These are phyloP conservation scores for Ustilago trichophora DNA, from an alignment of 1,284 basidiomycete genomes.

Conservation along the genomic window DNA sequence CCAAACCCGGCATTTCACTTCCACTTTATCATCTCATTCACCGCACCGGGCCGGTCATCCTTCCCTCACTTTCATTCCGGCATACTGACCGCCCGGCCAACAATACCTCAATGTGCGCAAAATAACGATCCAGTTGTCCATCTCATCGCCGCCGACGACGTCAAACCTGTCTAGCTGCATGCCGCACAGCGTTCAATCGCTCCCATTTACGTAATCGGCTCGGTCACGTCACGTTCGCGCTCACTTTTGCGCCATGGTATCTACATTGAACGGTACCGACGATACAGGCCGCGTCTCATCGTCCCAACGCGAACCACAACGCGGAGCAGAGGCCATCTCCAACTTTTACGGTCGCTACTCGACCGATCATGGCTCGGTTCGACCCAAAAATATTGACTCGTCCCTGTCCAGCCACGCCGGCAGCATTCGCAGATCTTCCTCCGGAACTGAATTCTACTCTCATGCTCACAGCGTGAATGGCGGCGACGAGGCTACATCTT, in stretches of 20 bases:
- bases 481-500: conserved; percentile 3
- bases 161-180: conserved; percentile 1
- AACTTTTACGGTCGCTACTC: conserved; percentile 43
- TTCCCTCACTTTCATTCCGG: no score
- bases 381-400: conserved; percentile 15
- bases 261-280: conserved; percentile 9
- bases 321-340: conserved; percentile 37
- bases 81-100: no score
- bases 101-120: neutral
- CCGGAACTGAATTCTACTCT: conserved; percentile 29
- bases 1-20: no score
- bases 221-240: neutral
- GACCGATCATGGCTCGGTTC: conserved; percentile 19
- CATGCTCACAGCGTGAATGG: conserved; percentile 26
- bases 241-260: conserved; percentile 22
- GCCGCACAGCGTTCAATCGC: neutral
- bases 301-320: conserved; percentile 31
- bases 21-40: no score
- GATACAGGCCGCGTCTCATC: conserved; percentile 9
- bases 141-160: conserved; percentile 5
- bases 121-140: neutral
- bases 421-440: conserved; percentile 33
- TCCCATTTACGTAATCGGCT: neutral
- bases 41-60: no score
- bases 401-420: conserved; percentile 31